A percentile compares a stretch with the other conserved stretches of the same genome.
phyloP scores from a whole-genome alignment of 2,329 filamentous ascomycete species.

The Trichoderma sp. region DNA sequence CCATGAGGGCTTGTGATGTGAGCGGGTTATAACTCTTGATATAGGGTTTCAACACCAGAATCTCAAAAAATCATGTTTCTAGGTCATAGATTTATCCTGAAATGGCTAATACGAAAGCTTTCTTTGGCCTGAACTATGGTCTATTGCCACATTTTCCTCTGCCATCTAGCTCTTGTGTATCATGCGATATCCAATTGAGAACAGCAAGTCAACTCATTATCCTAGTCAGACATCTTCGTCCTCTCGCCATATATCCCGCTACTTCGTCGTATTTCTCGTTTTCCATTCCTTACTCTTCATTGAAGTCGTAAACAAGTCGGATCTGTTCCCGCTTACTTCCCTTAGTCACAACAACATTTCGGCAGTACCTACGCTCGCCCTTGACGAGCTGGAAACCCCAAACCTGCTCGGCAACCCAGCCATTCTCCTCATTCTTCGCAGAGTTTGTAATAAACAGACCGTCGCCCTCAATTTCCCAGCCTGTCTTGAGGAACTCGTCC shows the following conservation, averaged over 20 bases:
- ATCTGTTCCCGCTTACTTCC: constrained; percentile 52
- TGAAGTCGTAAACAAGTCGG: constrained; percentile 61
- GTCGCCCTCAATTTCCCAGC: constrained; percentile 63
- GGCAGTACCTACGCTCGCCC: constrained; percentile 56
- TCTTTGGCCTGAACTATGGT: background rate
- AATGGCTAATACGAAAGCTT: background rate
- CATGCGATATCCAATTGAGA: background rate
- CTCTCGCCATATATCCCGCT: background rate
- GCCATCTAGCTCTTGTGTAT: background rate
- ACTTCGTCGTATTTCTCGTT: background rate
- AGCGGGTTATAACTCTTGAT: background rate
- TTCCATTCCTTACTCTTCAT: background rate
- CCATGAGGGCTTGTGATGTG: background rate
- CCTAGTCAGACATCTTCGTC: background rate
- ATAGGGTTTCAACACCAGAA: background rate
- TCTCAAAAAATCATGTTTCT: background rate
- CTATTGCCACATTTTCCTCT: background rate
- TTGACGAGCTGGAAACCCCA: constrained; percentile 64
- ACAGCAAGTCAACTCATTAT: background rate
- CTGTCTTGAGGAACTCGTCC: constrained; percentile 60
- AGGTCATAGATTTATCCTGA: background rate
- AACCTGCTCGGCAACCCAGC: constrained; percentile 61
- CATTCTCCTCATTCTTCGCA: constrained; percentile 57
- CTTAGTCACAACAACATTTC: constrained; percentile 60
- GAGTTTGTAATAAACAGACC: constrained; percentile 69